Conservation (phyloP, 2,329 filamentous ascomycete species). For the Botrytis byssoidea region DNA sequence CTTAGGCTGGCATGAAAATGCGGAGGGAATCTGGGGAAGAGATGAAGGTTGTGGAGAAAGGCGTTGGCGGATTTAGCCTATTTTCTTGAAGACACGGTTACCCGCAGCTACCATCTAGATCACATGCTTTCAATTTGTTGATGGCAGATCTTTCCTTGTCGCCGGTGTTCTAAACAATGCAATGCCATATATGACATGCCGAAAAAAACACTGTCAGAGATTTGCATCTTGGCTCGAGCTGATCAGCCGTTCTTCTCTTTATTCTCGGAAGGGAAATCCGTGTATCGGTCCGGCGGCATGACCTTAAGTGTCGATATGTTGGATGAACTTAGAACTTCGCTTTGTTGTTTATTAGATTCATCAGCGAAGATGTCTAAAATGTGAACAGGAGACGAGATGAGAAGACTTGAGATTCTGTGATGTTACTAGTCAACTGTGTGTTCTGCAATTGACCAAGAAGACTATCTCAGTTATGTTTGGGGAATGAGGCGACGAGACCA, state of each 20-base stretch:
- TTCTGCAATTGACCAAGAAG: neutral
- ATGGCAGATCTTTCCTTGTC: neutral
- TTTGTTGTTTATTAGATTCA: neutral
- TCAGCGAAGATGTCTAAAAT: neutral
- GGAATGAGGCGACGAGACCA: neutral
- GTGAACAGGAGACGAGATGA: neutral
- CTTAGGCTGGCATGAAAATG: conserved; percentile 1
- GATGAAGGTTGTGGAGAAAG: conserved; percentile 1
- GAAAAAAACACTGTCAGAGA: no score
- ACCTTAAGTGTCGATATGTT: neutral
- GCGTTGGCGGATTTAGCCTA: conserved; percentile 10
- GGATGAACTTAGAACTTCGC: neutral
- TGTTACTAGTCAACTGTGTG: neutral
- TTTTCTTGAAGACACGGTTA: neutral
- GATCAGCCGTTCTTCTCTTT: neutral
- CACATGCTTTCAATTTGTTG: neutral
- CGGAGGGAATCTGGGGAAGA: conserved; percentile 16
- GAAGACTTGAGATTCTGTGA: neutral
- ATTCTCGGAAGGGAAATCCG: neutral
- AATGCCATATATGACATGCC: neutral
- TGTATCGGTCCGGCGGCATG: neutral
- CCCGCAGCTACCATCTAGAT: neutral
- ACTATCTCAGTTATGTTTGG: neutral
- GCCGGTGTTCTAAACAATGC: neutral
- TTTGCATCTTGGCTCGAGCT: neutral